Conservation (phyloP, 1,139 yeast species). For the Yamadazyma triangularis region DNA sequence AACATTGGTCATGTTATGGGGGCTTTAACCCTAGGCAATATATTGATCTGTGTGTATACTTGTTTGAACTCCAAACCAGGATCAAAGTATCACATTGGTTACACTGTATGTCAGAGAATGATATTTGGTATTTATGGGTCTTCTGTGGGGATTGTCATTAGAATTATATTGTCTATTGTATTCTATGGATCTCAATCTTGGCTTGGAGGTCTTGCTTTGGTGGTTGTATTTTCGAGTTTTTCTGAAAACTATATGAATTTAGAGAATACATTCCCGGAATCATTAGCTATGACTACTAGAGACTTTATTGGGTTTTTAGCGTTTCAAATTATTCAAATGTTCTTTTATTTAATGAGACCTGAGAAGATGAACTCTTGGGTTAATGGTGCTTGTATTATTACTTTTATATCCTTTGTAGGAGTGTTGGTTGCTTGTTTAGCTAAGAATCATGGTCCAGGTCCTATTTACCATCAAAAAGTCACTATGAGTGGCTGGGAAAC, state of each 20-base stretch:
- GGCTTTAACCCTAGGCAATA: conserved; percentile 15
- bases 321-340: conserved; percentile 15
- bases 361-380: conserved; percentile 14
- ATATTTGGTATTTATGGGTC: conserved; percentile 18
- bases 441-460: conserved; percentile 16
- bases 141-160: conserved; percentile 12
- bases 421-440: conserved; percentile 10
- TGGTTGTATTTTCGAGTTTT: conserved; percentile 12
- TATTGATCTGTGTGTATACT: conserved; percentile 14
- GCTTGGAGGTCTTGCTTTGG: conserved; percentile 16
- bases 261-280: conserved; percentile 12
- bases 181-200: conserved; percentile 19
- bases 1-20: conserved; percentile 18
- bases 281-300: conserved; percentile 13
- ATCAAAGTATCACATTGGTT: conserved; percentile 17
- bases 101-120: conserved; percentile 17
- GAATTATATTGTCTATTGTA: conserved; percentile 15
- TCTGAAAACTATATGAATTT: conserved; percentile 12
- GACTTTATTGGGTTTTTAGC: conserved; percentile 17
- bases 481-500: not conserved
- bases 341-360: conserved; percentile 14
- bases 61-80: conserved; percentile 19
- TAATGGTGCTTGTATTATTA: conserved; percentile 12
- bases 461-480: conserved; percentile 8
- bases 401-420: conserved; percentile 12